These are phyloP conservation scores for Beauveria asiatica DNA, from an alignment of 2,329 filamentous ascomycete species.

Conservation along the genomic window DNA sequence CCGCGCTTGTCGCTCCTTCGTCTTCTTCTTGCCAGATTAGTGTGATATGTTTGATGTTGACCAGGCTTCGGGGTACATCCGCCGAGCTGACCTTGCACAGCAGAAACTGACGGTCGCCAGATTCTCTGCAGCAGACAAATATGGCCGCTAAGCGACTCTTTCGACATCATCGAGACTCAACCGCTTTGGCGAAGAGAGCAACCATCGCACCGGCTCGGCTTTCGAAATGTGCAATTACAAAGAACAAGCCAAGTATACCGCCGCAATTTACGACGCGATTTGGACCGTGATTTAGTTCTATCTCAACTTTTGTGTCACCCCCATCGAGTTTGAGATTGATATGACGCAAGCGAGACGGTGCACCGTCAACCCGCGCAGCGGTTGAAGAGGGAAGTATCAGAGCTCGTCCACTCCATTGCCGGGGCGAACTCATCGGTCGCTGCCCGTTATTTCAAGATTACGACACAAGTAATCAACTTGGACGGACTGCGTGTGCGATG, in stretches of 20 bases:
- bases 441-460: not conserved
- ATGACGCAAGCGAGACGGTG: not conserved
- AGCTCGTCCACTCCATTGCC: not conserved
- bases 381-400: not conserved
- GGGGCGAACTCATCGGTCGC: not conserved
- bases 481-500: not conserved
- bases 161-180: not conserved
- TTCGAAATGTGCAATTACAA: not conserved
- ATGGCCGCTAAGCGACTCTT: no score
- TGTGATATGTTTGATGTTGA: not conserved
- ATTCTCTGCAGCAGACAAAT: not conserved
- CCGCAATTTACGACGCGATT: no score
- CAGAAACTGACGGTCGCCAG: not conserved
- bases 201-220: not conserved
- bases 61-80: not conserved
- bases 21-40: not conserved
- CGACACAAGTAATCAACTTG: not conserved
- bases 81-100: not conserved
- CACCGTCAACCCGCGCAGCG: not conserved
- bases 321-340: not conserved
- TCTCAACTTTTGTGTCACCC: not conserved
- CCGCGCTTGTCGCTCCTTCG: not conserved
- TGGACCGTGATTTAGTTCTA: no score
- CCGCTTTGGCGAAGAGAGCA: not conserved
- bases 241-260: not conserved